phyloP scores from a whole-genome alignment of 345 rosid species.

The Diplotaxis tenuifolia region DNA sequence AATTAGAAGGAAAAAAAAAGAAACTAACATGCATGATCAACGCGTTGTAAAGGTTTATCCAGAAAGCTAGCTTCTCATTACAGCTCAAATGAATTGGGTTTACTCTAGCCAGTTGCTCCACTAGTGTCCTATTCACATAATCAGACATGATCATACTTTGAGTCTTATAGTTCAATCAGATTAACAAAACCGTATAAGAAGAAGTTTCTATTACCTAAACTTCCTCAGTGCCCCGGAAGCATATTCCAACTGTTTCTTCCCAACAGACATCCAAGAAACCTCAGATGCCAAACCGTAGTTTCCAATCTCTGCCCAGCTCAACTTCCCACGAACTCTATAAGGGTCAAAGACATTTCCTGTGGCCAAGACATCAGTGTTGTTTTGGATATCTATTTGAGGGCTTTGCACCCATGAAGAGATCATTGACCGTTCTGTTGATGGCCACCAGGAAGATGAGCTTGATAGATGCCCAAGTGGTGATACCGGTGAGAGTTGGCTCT shows the following conservation, averaged over 20 bases:
- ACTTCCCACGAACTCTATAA: conserved; percentile 72
- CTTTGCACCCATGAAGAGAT: conserved; percentile 72
- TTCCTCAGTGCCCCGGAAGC: conserved; percentile 84
- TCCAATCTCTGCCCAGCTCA: conserved; percentile 79
- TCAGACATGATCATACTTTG: neutral
- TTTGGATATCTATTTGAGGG: conserved; percentile 62
- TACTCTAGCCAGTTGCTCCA: conserved; percentile 81
- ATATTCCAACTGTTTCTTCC: conserved; percentile 87
- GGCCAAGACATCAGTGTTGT: conserved; percentile 50
- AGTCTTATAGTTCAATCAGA: neutral
- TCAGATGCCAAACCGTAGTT: conserved; percentile 64
- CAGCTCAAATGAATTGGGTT: conserved; percentile 68
- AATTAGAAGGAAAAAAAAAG: conserved; percentile 2
- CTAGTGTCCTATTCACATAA: conserved; percentile 60
- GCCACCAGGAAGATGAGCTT: conserved; percentile 74
- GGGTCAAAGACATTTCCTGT: conserved; percentile 69
- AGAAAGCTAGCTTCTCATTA: conserved; percentile 87
- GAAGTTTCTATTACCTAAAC: conserved; percentile 67
- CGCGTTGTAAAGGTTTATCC: conserved; percentile 93
- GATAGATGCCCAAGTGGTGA: conserved; percentile 82
- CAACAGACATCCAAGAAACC: conserved; percentile 98
- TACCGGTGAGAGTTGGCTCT: conserved; percentile 57
- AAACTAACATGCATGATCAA: conserved; percentile 85
- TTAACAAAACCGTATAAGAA: neutral
- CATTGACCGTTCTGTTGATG: conserved; percentile 70